Evolutionary conservation across 345 rosid species (phyloP), one percentile per base, ranked within the genome.

Genomic region (Sonneratia alba): DNA sequence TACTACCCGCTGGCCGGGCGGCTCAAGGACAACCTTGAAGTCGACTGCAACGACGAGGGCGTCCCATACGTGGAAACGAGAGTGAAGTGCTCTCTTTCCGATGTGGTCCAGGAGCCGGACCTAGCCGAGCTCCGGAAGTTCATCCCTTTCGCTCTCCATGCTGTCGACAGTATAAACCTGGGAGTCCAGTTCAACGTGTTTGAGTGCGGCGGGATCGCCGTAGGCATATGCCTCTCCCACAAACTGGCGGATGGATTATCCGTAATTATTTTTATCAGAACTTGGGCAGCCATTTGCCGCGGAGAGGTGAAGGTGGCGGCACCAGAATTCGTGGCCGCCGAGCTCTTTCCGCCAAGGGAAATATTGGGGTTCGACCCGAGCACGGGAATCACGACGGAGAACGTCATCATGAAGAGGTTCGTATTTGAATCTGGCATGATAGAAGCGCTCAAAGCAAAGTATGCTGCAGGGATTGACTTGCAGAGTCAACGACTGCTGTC

Each of bases 1-100:
- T 85, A 78, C 80, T 83, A 85, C 81, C 88, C 87, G 3, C 67
- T 87, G 4, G 84, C 94, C 0, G 94, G 89, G 7, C 75, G 77
- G 42, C 71, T 87, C 71, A 47, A 59, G 49, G 85, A 72, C 59
- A 74, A 80, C 14, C 57, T 62, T 21, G 74, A 73, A 9, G 37
- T 84, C 3, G 85, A 84, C 2, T 85, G 89, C 45, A 76, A 77
- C 57, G 89, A 87, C 71, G 68, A 74, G n/a, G 88, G 89, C 59
- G 77, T 76, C 15, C 42, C 73, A 15, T 84, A 57, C 71, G 55
- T 71, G 1, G 88, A 82, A 65, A 85, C 87, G 1, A 69, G 56
- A 32, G 51, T 77, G 19, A 68, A 47, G 59, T 81, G 74, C 71
- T 13, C 61, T 36, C 79, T 85, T 7, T 71, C 83, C 16, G 74